Base-by-base conservation (phyloP, 148 eudicot genomes). In the Nepenthes mirabilis region DNA sequence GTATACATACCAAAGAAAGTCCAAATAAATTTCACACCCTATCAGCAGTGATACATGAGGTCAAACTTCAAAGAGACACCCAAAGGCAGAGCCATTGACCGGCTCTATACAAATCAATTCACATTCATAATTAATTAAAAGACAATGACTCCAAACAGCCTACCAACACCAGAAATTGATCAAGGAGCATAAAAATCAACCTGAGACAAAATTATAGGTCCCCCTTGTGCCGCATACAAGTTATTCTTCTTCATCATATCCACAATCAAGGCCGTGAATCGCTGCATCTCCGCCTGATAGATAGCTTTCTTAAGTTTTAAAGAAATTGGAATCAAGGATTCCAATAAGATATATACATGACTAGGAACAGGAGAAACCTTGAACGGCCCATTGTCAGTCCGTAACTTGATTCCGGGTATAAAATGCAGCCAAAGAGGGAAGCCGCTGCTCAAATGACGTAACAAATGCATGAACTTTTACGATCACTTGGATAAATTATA, bases 371-470 rank as follows among this genome's bases (percentile, higher is more conserved):
- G 55, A 5, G 55, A 14, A 52, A 91, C 98, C 95, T 93, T 93
- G 73, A 77, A 93, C 5, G 99, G 99, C 59, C 77, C 83, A 63
- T 88, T 88, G 65, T 88, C 85, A n/a, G 95, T 88, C 63, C 99
- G 84, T 48, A 93, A 68, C 75, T 74, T 33, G 53, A 93, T 83
- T 5, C 91, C 91, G 3, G 89, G 85, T 58, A 93, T 70, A 66
- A 86, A 88, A 79, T 88, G 99, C 83, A 93, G 74, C 99, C 99
- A 93, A 62, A 93, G 70, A 60, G 99, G 99, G 81, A 93, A 93
- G 2, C 99, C 99, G 33, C 99, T 93, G 85, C 75, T 96, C 23
- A 23, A 23, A 23, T 23, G 23, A 0, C 23, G 23, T 23, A 23
- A 23, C 23, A 23, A 23, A 23, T 23, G 23, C 23, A 23, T 23